Evolutionary conservation across 202 grass and related monocot species (phyloP), one percentile per base, ranked within the genome.

Genomic region (Panicum hallii): DNA sequence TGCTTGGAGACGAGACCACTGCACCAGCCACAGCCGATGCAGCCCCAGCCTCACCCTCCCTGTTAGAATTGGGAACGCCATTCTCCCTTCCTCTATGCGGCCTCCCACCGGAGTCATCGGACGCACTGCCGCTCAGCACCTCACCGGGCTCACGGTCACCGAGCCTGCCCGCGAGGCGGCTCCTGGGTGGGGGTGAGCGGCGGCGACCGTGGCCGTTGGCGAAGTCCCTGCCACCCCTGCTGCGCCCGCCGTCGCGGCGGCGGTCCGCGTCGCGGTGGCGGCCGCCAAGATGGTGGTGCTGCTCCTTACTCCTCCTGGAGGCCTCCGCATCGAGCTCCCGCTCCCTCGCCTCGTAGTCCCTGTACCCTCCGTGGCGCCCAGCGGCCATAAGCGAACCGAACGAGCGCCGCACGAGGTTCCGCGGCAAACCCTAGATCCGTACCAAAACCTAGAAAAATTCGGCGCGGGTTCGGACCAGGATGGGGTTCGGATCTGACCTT

Each of bases 91-190:
- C 65, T 79, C 85, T 81, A 47, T 77, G 81, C 13, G 34, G 32
- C 64, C 82, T 84, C 32, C 89, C 89, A 52, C 86, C 88, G 0
- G 93, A 77, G 78, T 97, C 93, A 78, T 99, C 97, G 4, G 93
- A 94, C 7, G 90, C 92, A 5, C 93, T 97, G n/a, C 97, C 91
- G 67, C 97, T 99, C 10, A 90, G 90, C 75, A 99, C 61, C 74
- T 99, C 97, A 0, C 97, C 97, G 22, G 97, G 88, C 78, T 99
- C 97, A 58, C 92, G 82, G 75, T 99, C 97, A 28, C 87, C 80
- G 2, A 84, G 66, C 78, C 90, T 94, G 40, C 55, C 80, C 13
- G 74, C 78, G 28, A 92, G 75, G 3, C 78, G 90, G 79, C 86
- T 93, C 63, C 73, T 88, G 17, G 86, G 76, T 22, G 70, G 76